Conservation (phyloP, 345 rosid species). For the Melastoma malabathricum region DNA sequence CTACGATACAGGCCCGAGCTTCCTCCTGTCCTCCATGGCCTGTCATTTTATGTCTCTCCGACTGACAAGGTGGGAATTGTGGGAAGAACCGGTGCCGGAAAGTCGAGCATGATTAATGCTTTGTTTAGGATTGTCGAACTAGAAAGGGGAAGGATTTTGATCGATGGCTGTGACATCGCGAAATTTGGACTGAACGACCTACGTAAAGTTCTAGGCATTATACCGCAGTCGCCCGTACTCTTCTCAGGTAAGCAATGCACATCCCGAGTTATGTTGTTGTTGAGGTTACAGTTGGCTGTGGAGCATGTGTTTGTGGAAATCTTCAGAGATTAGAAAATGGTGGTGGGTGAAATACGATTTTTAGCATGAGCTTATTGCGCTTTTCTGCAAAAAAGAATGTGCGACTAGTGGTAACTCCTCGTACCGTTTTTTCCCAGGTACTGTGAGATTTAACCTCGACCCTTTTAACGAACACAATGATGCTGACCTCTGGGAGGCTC, state of each 20-base stretch:
- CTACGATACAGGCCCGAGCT: conserved; percentile 90
- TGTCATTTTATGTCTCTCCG: conserved; percentile 64
- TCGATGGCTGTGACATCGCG: conserved; percentile 67
- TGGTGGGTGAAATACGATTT: no score
- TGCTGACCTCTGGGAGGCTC: conserved; percentile 96
- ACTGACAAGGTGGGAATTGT: conserved; percentile 95
- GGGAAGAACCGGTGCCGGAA: conserved; percentile 99
- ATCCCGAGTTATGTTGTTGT: not conserved
- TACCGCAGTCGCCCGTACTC: conserved; percentile 94
- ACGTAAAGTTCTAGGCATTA: conserved; percentile 90
- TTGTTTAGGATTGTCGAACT: conserved; percentile 88
- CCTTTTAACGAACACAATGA: conserved; percentile 96
- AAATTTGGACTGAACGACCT: conserved; percentile 84
- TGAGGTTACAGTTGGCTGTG: not conserved
- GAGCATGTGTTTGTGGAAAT: not conserved
- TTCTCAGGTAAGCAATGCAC: conserved; percentile 56
- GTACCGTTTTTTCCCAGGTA: conserved; percentile 36
- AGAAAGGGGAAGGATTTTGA: conserved; percentile 83
- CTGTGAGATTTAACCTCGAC: conserved; percentile 93
- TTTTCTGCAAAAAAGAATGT: not conserved
- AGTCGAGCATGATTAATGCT: conserved; percentile 93
- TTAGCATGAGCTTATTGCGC: no score
- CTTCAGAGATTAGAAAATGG: no score
- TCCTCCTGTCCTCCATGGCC: conserved; percentile 83
- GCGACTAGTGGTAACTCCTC: not conserved